Evolutionary conservation across 192 early-diverging fungal genomes (phyloP).

Genomic region (Mortierella antarctica): DNA sequence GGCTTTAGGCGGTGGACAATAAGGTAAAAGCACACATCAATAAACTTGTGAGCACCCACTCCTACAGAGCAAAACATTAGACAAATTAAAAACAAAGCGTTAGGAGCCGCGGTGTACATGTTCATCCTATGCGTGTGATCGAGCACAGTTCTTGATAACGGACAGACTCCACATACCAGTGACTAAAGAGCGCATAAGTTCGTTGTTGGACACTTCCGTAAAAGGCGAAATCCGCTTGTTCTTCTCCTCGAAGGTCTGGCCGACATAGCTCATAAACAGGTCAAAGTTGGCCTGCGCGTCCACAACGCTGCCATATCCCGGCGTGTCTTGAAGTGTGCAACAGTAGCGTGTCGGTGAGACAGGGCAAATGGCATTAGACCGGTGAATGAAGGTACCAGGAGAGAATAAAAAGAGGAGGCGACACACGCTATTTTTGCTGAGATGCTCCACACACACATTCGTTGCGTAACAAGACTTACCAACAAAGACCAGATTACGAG

Average conservation of each 20-base stretch:
- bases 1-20: conserved; percentile 70
- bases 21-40: conserved; percentile 63
- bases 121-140: not conserved
- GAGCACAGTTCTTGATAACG: not conserved
- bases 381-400: not conserved
- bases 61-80: conserved; percentile 4
- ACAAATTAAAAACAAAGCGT: not conserved
- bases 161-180: conserved; percentile 19
- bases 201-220: conserved; percentile 45
- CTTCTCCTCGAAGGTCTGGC: conserved; percentile 50
- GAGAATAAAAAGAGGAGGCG: not conserved
- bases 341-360: not conserved
- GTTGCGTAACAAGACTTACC: conserved; percentile 17
- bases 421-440: too few species aligned
- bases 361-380: too few species aligned
- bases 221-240: conserved; percentile 51
- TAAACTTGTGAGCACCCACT: conserved; percentile 55
- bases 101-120: not conserved
- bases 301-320: conserved; percentile 47
- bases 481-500: conserved; percentile 48
- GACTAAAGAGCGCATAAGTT: conserved; percentile 49
- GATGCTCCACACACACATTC: not conserved
- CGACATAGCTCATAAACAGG: conserved; percentile 36
- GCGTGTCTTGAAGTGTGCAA: conserved; percentile 23
- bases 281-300: conserved; percentile 52